Percentiles rank a stretch among this genome's conserved stretches.
phyloP scores from a whole-genome alignment of 2,329 filamentous ascomycete species.

The Lasiodiplodia sp. region DNA sequence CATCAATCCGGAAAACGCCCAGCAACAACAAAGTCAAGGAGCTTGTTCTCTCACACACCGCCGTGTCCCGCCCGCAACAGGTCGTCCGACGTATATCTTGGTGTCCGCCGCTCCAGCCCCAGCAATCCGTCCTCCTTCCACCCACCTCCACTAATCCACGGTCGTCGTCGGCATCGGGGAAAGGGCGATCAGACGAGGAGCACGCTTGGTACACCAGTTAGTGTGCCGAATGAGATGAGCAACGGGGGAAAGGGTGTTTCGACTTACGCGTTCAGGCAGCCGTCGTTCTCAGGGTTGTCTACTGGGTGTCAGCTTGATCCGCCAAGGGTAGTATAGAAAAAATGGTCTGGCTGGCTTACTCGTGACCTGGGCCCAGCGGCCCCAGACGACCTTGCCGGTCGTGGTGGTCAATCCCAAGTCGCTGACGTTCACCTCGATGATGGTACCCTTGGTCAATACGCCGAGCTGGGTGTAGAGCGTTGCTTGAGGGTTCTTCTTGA shows the following conservation, averaged over 20 bases:
- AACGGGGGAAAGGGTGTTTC: neutral
- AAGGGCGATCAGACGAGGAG: neutral
- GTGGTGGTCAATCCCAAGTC: conserved; percentile 86
- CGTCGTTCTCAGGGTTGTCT: conserved; percentile 47
- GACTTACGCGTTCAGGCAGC: conserved; percentile 44
- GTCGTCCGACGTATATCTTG: too few relatives aligned
- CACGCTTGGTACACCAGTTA: neutral
- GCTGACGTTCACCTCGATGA: conserved; percentile 90
- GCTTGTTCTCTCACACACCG: neutral
- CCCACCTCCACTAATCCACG: neutral
- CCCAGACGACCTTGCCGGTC: conserved; percentile 75
- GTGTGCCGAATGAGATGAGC: neutral
- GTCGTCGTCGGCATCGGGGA: neutral
- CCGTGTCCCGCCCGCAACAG: too few relatives aligned
- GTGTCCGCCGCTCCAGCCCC: neutral
- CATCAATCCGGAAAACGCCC: neutral
- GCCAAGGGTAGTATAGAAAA: neutral
- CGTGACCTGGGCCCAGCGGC: conserved; percentile 47
- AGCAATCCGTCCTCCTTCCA: neutral
- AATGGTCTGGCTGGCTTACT: conserved; percentile 32
- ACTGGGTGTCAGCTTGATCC: neutral
- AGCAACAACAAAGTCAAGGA: neutral
- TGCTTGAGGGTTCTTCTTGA: conserved; percentile 82
- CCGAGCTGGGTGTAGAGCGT: conserved; percentile 86
- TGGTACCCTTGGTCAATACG: conserved; percentile 75